Percentiles rank a stretch among this genome's conserved stretches.
Evolutionary conservation across 169 alveolate species (phyloP).

Genomic region (Plasmodium adleri): DNA sequence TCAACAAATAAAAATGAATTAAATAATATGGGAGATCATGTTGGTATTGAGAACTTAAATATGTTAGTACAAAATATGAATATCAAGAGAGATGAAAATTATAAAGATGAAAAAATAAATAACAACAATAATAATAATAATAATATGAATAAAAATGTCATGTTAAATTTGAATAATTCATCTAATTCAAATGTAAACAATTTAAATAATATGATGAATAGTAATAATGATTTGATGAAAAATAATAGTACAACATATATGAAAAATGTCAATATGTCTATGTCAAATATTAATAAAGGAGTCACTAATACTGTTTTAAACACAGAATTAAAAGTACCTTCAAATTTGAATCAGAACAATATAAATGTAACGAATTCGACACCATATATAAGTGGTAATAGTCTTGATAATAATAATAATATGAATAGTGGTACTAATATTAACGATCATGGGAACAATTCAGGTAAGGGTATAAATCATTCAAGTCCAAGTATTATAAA

Average conservation of each 20-base stretch:
- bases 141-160: constrained; percentile 20
- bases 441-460: neutral
- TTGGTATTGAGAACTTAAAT: constrained; percentile 17
- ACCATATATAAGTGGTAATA: neutral
- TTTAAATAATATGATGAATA: neutral
- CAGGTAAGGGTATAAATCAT: constrained; percentile 4
- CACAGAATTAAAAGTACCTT: too few relatives aligned
- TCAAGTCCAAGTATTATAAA: neutral
- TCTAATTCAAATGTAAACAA: constrained; percentile 10
- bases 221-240: neutral
- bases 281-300: neutral
- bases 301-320: neutral
- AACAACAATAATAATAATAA: constrained; percentile 4
- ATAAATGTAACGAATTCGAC: constrained; percentile 5
- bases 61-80: constrained; percentile 27
- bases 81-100: constrained; percentile 11
- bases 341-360: neutral
- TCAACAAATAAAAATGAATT: too few relatives aligned
- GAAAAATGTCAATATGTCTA: neutral
- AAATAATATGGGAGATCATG: constrained; percentile 3
- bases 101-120: constrained; percentile 37
- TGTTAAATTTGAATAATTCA: constrained; percentile 15
- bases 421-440: neutral
- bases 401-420: neutral
- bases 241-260: constrained; percentile 4